Percentiles rank a stretch among this genome's conserved stretches.
phyloP scores from a whole-genome alignment of 2,329 filamentous ascomycete genomes.

The Furcasterigmium furcatum region DNA sequence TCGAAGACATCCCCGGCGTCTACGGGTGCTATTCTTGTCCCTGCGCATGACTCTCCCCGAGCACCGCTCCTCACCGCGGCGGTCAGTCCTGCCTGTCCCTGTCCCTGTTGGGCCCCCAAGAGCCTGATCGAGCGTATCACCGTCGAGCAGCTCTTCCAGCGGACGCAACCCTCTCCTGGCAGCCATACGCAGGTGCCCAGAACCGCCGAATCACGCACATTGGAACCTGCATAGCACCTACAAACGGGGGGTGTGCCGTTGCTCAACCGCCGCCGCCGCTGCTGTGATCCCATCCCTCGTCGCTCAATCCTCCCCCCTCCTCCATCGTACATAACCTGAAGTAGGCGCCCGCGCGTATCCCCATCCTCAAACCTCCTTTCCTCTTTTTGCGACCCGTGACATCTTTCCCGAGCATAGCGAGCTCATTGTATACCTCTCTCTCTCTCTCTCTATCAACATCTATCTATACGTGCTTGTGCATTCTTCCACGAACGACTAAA shows the following conservation, averaged over 20 bases:
- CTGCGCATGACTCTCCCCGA: background rate
- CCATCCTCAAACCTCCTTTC: conserved; percentile 23
- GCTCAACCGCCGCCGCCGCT: background rate
- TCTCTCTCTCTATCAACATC: background rate
- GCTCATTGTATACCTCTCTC: conserved; percentile 13
- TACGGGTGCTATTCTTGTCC: background rate
- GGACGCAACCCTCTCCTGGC: background rate
- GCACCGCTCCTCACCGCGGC: background rate
- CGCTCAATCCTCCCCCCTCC: conserved; percentile 7
- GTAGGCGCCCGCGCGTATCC: conserved; percentile 38
- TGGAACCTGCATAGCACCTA: conserved; percentile 3
- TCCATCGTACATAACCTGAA: conserved; percentile 43
- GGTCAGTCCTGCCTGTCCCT: background rate
- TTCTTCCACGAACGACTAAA: background rate
- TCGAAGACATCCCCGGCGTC: background rate
- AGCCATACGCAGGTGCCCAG: background rate
- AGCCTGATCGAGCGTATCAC: background rate
- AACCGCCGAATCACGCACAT: conserved; percentile 5
- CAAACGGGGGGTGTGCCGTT: background rate
- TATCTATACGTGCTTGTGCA: background rate
- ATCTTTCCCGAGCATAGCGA: conserved; percentile 27
- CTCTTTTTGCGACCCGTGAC: conserved; percentile 37
- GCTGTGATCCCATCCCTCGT: background rate
- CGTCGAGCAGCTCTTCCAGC: background rate
- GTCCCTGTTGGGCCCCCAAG: background rate